phyloP scores from a whole-genome alignment of 108 stramenopile genomes.

The Cylindrotheca closterium region DNA sequence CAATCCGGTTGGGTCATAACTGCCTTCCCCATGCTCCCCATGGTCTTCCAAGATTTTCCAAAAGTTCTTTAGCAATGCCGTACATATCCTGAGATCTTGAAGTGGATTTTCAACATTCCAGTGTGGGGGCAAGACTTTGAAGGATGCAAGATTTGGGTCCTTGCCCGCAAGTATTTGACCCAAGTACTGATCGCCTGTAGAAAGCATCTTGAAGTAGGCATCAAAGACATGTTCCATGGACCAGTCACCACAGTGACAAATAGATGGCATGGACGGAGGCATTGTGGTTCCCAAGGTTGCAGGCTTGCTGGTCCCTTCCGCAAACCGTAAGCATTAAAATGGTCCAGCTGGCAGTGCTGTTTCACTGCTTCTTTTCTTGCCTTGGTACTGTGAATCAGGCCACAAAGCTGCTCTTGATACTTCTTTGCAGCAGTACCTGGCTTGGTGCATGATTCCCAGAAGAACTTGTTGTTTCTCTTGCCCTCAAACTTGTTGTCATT shows the following conservation, averaged over 20 bases:
- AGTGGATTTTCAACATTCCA: conserved; percentile 8
- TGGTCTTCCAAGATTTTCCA: too few species aligned
- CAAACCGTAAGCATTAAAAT: conserved; percentile 38
- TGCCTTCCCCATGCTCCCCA: background rate
- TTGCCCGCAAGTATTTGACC: conserved; percentile 29
- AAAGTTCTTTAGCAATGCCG: conserved; percentile 2
- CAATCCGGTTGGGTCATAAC: conserved; percentile 19
- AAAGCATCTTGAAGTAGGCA: conserved; percentile 38
- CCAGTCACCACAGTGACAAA: conserved; percentile 45
- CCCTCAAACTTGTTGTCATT: conserved; percentile 11
- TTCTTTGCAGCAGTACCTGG: conserved; percentile 13
- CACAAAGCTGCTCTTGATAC: conserved; percentile 17
- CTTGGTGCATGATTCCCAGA: conserved; percentile 6
- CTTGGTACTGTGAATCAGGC: conserved; percentile 5
- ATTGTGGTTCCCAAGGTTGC: conserved; percentile 32
- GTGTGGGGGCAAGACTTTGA: conserved; percentile 35
- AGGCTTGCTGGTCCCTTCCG: conserved; percentile 23
- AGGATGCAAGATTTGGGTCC: conserved; percentile 16
- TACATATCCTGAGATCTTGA: background rate
- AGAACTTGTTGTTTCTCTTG: conserved; percentile 20
- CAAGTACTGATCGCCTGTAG: conserved; percentile 38
- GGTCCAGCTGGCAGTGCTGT: conserved; percentile 27
- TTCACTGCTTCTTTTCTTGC: background rate
- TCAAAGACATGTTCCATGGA: conserved; percentile 43
- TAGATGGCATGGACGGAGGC: conserved; percentile 33